A percentile compares a stretch with the other conserved stretches of the same genome.
Conservation (phyloP, 139 green algal genomes). For the Tetradesmus lagerheimii region DNA sequence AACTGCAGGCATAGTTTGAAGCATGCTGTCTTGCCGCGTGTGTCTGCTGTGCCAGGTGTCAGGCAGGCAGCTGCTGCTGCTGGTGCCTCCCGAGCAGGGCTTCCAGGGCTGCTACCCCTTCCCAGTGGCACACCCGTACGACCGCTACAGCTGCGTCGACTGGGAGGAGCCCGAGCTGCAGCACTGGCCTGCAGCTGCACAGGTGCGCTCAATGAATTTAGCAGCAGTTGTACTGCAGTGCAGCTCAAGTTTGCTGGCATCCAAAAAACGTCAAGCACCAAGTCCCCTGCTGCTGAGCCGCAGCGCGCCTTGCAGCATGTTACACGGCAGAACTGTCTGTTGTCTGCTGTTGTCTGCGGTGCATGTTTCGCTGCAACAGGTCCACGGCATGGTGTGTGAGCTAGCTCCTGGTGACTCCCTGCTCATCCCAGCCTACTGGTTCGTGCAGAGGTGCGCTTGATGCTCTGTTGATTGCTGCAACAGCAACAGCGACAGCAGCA, state of each 20-base stretch:
- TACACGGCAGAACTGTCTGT: neutral
- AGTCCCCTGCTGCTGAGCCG: too few relatives aligned
- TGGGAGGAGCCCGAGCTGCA: constrained; percentile 65
- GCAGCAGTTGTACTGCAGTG: too few relatives aligned
- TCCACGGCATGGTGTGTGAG: constrained; percentile 5
- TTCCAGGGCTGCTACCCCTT: constrained; percentile 80
- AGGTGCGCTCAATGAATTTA: neutral
- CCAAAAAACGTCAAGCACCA: too few relatives aligned
- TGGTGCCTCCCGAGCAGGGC: constrained; percentile 66
- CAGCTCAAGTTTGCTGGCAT: too few relatives aligned
- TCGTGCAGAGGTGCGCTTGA: constrained; percentile 48
- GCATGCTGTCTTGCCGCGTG: neutral
- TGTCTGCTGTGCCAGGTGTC: constrained; percentile 64
- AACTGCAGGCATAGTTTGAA: too few relatives aligned
- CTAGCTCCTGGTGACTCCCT: constrained; percentile 50
- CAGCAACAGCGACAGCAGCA: too few relatives aligned
- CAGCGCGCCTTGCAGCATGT: neutral
- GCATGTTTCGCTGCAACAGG: neutral
- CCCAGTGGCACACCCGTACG: constrained; percentile 83
- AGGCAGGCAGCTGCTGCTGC: constrained; percentile 71
- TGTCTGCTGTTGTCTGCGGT: neutral
- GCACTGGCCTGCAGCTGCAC: constrained; percentile 23
- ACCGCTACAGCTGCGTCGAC: constrained; percentile 80
- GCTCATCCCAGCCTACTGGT: constrained; percentile 55
- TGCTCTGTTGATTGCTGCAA: neutral